Evolutionary conservation across 2,329 filamentous ascomycete genomes (phyloP), one percentile per base, ranked within the genome.

Genomic region (Colletotrichum orchidophilum): DNA sequence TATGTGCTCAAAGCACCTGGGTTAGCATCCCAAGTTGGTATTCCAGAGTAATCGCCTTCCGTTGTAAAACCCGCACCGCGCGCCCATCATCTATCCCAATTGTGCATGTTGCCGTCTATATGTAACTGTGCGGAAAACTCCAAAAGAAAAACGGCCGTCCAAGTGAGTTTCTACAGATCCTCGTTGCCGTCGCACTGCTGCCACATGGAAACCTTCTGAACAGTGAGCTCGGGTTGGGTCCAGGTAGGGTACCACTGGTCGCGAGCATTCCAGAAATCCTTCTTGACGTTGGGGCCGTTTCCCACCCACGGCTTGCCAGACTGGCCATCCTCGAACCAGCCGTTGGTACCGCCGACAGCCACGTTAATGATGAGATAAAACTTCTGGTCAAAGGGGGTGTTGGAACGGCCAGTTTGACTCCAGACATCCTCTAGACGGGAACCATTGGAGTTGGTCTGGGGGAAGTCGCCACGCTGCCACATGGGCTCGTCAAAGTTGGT

Each of bases 251-350:
- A 82, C 93, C 93, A 96, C 31, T 83, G 74, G 65, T 90, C 83
- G 57, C 87, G 86, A 0, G 90, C 87, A 21, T 91, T 83, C 93
- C 93, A 96, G 79, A 97, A 97, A 78, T 96, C 93, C 76, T 87
- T 89, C 80, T 87, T 89, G 8, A 94, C 93, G 12, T 88, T 91
- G 1, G 85, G 80, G 62, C 89, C 91, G 18, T 80, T 83, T 78
- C 96, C 92, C 35, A 94, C 85, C 94, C 94, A 97, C 1, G 94
- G 94, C 85, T 97, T 97, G 35, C 86, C 87, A 52, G 86, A 86
- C 75, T 87, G 83, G 24, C 91, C 90, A 78, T 97, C 93, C 77
- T 92, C 84, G 77, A 96, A 97, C 93, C 93, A 97, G 46, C 94
- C 94, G 75, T 95, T 95, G 26, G 91, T 94, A 60, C 90, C 90